A percentile compares a stretch with the other conserved stretches of the same genome.
These are phyloP conservation scores for Clonostachys rosea DNA, from an alignment of 2,329 filamentous ascomycete genomes.

Conservation along the genomic window DNA sequence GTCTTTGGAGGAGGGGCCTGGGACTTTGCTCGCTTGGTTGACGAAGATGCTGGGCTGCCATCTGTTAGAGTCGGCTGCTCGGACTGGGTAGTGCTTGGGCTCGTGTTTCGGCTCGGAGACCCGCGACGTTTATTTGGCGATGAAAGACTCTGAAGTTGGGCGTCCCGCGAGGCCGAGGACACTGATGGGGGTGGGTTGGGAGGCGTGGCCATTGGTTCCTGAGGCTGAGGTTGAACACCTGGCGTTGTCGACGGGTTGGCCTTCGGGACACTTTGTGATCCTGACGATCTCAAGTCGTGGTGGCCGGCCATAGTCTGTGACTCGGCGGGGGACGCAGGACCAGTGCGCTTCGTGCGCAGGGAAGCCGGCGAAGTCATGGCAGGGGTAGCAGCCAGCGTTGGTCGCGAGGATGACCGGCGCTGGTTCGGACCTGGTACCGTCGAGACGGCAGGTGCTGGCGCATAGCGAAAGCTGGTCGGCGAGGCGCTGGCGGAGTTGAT, in stretches of 20 bases:
- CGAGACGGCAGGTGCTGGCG: slow-evolving; percentile 8
- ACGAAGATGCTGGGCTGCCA: not conserved
- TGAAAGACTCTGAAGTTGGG: slow-evolving; percentile 2
- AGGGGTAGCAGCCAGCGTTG: not conserved
- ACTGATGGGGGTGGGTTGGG: no score
- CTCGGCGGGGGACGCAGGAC: not conserved
- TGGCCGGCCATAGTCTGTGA: no score
- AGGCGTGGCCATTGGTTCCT: no score
- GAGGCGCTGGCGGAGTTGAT: slow-evolving; percentile 47
- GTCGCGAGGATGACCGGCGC: slow-evolving; percentile 12
- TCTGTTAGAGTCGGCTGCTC: not conserved
- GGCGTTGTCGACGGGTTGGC: no score
- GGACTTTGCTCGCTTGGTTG: slow-evolving; percentile 49
- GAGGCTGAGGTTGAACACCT: no score
- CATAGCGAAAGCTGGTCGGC: slow-evolving; percentile 36
- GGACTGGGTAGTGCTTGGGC: no score
- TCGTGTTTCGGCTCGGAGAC: not conserved
- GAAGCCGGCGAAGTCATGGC: not conserved
- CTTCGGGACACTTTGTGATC: no score
- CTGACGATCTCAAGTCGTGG: no score
- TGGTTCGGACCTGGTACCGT: slow-evolving; percentile 12
- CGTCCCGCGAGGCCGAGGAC: no score
- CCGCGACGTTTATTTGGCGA: slow-evolving; percentile 23
- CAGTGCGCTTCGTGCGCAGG: not conserved
- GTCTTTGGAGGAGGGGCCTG: slow-evolving; percentile 47